Evolutionary conservation across 768 basidiomycete genomes (phyloP), one percentile per base, ranked within the genome.

Genomic region (Cystofilobasidium bisporidii): DNA sequence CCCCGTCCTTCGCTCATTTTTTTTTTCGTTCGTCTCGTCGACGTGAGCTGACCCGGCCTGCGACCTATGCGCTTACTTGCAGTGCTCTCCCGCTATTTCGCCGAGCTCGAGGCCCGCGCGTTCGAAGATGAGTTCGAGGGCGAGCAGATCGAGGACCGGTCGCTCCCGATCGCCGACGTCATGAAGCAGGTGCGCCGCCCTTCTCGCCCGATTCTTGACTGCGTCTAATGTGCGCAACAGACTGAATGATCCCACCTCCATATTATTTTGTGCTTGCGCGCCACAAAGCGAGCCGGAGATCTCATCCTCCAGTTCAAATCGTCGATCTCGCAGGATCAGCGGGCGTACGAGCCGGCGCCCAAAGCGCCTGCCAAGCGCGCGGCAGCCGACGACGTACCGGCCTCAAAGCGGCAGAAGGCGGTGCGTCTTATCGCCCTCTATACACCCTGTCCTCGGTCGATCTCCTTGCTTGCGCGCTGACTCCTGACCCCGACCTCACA

Each of bases 21-120:
- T 58, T 6, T 28, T 6, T 28, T 36, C 64, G 41, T 5, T 8
- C 43, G 43, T 17, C 9, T 11, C 43, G 43, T 43, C 17, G 18
- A 3, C 43, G 43, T 17, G 32, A 55, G 10, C 18, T 32, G 53
- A 70, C 65, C 58, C 1, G 30, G 24, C 6, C 0, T 33, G 22
- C 24, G 20, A 17, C 20, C 14, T 30, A 26, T 10, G 15, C n/a
- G 12, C 32, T 17, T 0, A 26, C 18, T 22, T 6, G 22, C 55
- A 91, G 89, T 88, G 6, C 82, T 97, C 63, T 86, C 86, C 17
- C 91, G 84, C 72, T 89, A 93, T 74, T 91, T 93, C 76, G 88
- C 85, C 24, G 88, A 93, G 73, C 82, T 98, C 11, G 86, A 96
- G 77, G 90, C 94, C 11, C 86, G 85, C 63, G 96, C 96, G 0